These are phyloP conservation scores for Leccinum rimulosum DNA, from an alignment of 768 basidiomycete species.

Conservation along the genomic window DNA sequence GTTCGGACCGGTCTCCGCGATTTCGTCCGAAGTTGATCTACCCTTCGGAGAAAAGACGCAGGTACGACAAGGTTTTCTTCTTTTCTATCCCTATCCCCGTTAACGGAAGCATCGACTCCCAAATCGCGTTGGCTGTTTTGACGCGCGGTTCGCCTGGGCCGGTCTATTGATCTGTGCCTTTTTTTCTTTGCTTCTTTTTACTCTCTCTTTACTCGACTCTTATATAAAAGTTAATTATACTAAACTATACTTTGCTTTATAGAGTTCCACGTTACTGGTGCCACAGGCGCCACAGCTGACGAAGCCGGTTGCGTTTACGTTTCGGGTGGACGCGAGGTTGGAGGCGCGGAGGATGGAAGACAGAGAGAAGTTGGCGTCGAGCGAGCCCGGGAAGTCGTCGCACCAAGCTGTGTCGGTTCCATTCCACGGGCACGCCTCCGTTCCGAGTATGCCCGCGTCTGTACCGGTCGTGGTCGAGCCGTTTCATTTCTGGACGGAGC, in stretches of 20 bases:
- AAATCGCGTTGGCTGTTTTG: neutral
- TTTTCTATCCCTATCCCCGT: slow-evolving; percentile 7
- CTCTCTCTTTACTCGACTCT: neutral
- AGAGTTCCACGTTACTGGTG: slow-evolving; percentile 27
- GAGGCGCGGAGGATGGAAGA: slow-evolving; percentile 45
- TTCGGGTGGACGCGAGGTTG: slow-evolving; percentile 48
- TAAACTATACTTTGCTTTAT: neutral
- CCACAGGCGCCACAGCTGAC: slow-evolving; percentile 36
- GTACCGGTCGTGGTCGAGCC: slow-evolving; percentile 20
- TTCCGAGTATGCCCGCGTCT: slow-evolving; percentile 31
- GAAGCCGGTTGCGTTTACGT: slow-evolving; percentile 51
- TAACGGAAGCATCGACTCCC: slow-evolving; percentile 11
- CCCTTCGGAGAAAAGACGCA: slow-evolving; percentile 29
- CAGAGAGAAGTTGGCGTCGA: slow-evolving; percentile 17
- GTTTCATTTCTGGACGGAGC: slow-evolving; percentile 51
- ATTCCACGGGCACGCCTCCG: slow-evolving; percentile 45
- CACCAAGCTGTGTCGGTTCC: slow-evolving; percentile 25
- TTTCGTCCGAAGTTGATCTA: slow-evolving; percentile 10
- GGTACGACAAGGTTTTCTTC: slow-evolving; percentile 24
- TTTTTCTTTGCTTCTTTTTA: neutral
- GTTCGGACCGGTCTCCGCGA: slow-evolving; percentile 20
- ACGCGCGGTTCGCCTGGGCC: neutral
- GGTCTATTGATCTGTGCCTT: slow-evolving; percentile 18
- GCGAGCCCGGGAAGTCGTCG: slow-evolving; percentile 22
- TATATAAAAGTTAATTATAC: neutral